Base-by-base conservation (phyloP, 2,329 filamentous ascomycete genomes). In the Chalaropsis ovoidea region DNA sequence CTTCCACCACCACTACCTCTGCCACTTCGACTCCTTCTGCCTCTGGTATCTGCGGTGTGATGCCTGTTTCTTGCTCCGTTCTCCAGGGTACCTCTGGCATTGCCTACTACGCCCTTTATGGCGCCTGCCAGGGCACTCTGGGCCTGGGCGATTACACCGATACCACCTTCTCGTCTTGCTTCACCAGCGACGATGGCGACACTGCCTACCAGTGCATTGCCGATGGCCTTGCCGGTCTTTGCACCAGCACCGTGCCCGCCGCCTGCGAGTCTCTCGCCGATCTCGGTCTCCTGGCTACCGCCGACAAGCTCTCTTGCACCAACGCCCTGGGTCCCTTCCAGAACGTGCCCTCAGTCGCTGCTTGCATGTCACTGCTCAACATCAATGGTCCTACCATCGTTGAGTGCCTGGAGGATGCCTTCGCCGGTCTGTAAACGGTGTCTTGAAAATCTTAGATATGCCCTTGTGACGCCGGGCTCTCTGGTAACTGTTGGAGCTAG, bases 321-420 rank as follows among this genome's bases (percentile, higher is more conserved):
- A 7, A 13, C 35, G 65, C 65, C 15, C 62, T 67, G 2, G 65
- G 65, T 35, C 65, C 62, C 1, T 67, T 41, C 62, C 45, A 56
- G 31, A 39, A 54, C 13, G 22, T 64, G 2, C 13, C 22, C 2
- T 43, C 61, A 15, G 61, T 67, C 6, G 31, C 65, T 35, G 7
- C 49, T 17, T 67, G 65, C 49, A 24, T 64, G 31, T 31, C 54
- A 2, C 7, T 67, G 4, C 22, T 56, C 17, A 67, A 64, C 22
- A 11, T 67, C 7, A 10, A 62, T 6, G 58, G 65, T 31, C 13
- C 62, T 1, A 39, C 19, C n/a, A 19, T 58, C 22, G 65, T 65
- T 22, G 15, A n/a, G 8, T 67, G 65, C 62, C 39, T 67, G 45
- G 39, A 65, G 24, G 13, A 62, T 17, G 62, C 65, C 24, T 67